Evolutionary conservation across 2,329 filamentous ascomycete species (phyloP).

Genomic region (Pseudocercospora ulei): DNA sequence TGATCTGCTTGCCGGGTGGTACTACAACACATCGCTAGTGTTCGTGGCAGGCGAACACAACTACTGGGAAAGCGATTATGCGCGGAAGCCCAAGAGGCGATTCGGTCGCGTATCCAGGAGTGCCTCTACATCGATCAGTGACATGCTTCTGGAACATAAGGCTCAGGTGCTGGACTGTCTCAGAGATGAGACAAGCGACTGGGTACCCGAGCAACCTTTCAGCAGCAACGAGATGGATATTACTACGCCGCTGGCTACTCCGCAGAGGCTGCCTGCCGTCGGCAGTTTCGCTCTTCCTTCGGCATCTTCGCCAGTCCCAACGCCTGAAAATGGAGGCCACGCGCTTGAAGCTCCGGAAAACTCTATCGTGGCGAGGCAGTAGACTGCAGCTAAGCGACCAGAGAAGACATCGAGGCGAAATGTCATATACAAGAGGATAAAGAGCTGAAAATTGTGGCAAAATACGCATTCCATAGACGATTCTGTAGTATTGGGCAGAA

Average conservation of each 20-base stretch:
- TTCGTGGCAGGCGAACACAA: conserved; percentile 67
- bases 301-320: background rate
- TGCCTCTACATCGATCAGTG: conserved; percentile 41
- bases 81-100: conserved; percentile 47
- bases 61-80: conserved; percentile 59
- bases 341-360: background rate
- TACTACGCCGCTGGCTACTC: conserved; percentile 4
- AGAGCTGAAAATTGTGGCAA: too few relatives aligned
- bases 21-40: conserved; percentile 67
- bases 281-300: conserved; percentile 2
- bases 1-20: conserved; percentile 74
- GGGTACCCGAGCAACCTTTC: conserved; percentile 16
- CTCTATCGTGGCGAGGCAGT: background rate
- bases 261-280: conserved; percentile 4
- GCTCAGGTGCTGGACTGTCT: conserved; percentile 44
- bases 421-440: too few relatives aligned
- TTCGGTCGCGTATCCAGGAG: conserved; percentile 48
- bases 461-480: too few relatives aligned
- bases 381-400: background rate
- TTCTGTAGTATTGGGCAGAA: too few relatives aligned
- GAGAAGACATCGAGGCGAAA: background rate
- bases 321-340: background rate
- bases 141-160: conserved; percentile 49
- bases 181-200: conserved; percentile 36
- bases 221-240: conserved; percentile 6